Evolutionary conservation across 2,329 filamentous ascomycete species (phyloP), one percentile per base, ranked within the genome.

Genomic region (Pyrenophora tritici-repentis): DNA sequence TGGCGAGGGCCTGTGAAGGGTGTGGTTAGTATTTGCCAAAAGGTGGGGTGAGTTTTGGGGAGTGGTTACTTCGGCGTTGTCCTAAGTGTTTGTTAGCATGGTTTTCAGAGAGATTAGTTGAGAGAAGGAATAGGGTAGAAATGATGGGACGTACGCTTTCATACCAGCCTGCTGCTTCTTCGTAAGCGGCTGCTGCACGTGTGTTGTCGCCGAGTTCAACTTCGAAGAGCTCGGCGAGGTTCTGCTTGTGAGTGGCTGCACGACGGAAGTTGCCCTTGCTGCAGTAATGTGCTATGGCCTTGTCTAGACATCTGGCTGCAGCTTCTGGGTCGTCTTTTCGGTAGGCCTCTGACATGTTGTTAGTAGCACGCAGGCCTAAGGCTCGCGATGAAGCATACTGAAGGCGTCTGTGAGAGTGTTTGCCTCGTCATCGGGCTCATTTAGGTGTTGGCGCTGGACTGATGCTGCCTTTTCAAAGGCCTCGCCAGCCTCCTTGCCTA

Each of bases 401-500:
- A 92, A 97, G 44, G 94, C 94, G 73, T 97, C 92, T 67, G 88
- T 85, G 55, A 91, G 79, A 40, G 88, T 88, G 76, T 96, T 95
- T 58, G 93, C 92, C 40, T 91, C 91, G 71, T 97, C 94, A 72
- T 96, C 90, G 35, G 89, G 90, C 70, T 97, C 92, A 71, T 91
- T 95, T 42, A 97, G 83, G 65, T 92, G 87, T 61, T 86, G 82
- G 42, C 79, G 83, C 74, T 96, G 90, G 53, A 97, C 86, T 36
- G 83, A 75, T n/a, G 91, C 93, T 10, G 91, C 91, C 56, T 73
- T 87, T 73, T 96, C 91, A 61, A 96, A 96, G 10, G 91, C 87
- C 67, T 88, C 83, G 17, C 91, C 93, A 12, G 93, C 91, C 76
- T 96, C 91, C 71, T 87, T 86, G 76, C 87, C 91, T 94, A 52